Percentiles rank a stretch among this genome's conserved stretches.
phyloP scores from a whole-genome alignment of 306 rosid genomes.

The Gillenia trifoliata region DNA sequence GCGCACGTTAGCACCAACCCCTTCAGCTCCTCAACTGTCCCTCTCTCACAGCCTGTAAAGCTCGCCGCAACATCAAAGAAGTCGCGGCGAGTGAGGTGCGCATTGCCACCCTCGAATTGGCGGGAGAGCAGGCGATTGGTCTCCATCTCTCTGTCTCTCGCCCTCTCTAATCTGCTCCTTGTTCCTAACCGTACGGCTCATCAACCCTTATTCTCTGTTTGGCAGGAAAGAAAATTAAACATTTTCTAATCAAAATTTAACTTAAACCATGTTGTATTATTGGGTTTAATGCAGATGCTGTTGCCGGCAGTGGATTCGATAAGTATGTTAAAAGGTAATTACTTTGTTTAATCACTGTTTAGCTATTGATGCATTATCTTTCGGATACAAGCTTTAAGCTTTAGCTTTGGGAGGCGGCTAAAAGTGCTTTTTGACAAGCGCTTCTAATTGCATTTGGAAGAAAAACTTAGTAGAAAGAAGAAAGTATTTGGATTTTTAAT shows the following conservation, averaged over 20 bases:
- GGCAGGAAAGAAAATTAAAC: background rate
- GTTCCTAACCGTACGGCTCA: constrained; percentile 40
- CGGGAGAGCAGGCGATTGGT: constrained; percentile 62
- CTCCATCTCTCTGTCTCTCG: constrained; percentile 56
- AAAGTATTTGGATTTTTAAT: no score
- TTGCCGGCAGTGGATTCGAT: constrained; percentile 54
- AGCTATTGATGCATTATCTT: background rate
- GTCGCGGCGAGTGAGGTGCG: constrained; percentile 39
- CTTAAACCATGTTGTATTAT: background rate
- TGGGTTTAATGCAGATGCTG: constrained; percentile 42
- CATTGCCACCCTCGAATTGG: constrained; percentile 46
- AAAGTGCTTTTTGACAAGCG: no score
- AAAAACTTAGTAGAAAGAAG: no score
- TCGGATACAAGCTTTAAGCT: background rate
- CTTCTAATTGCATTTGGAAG: no score
- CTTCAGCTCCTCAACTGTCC: constrained; percentile 4
- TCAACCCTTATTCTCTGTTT: background rate
- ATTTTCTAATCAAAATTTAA: background rate
- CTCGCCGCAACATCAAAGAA: background rate
- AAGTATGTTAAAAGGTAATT: constrained; percentile 70
- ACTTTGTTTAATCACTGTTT: background rate
- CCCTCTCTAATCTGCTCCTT: constrained; percentile 50
- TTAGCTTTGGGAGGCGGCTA: background rate
- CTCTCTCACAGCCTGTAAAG: background rate
- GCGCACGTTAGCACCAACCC: constrained; percentile 42